These are phyloP conservation scores for Diaporthe sp. DNA, from an alignment of 2,329 filamentous ascomycete species.

Conservation along the genomic window DNA sequence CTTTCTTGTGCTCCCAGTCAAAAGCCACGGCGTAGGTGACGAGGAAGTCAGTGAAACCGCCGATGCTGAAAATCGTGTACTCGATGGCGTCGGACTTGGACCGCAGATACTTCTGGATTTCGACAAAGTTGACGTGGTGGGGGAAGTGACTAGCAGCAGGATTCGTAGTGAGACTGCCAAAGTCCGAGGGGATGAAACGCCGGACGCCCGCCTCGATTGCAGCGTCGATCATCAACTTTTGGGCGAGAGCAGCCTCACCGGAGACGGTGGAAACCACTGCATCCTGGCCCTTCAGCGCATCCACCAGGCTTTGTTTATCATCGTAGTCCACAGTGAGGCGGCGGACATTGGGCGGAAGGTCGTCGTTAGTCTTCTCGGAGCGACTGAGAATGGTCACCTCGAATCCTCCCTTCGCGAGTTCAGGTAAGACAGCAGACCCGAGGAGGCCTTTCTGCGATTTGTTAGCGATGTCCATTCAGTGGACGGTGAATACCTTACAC, in stretches of 20 bases:
- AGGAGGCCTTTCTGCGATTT: not conserved
- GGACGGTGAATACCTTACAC: not conserved
- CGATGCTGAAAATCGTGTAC: constrained; percentile 7
- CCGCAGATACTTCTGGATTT: not conserved
- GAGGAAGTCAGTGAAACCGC: not conserved
- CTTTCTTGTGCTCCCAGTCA: constrained; percentile 14
- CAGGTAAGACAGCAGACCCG: not conserved
- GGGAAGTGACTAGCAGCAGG: constrained; percentile 1
- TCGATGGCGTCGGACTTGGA: not conserved
- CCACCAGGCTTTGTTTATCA: not conserved
- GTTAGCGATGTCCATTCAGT: not conserved
- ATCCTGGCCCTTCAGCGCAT: constrained; percentile 16
- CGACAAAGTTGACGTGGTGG: not conserved
- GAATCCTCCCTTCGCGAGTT: not conserved
- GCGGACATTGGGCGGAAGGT: not conserved
- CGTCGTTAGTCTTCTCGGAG: not conserved
- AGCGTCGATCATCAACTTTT: constrained; percentile 22
- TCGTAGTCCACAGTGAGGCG: not conserved
- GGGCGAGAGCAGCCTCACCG: not conserved
- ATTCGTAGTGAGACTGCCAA: constrained; percentile 14
- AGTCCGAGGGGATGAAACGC: constrained; percentile 26
- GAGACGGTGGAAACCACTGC: constrained; percentile 14
- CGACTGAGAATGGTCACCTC: not conserved
- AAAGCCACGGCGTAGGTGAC: not conserved
- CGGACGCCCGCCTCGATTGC: constrained; percentile 13